These are phyloP conservation scores for Fistulifera pelliculosa DNA, from an alignment of 108 stramenopile species.

Conservation along the genomic window DNA sequence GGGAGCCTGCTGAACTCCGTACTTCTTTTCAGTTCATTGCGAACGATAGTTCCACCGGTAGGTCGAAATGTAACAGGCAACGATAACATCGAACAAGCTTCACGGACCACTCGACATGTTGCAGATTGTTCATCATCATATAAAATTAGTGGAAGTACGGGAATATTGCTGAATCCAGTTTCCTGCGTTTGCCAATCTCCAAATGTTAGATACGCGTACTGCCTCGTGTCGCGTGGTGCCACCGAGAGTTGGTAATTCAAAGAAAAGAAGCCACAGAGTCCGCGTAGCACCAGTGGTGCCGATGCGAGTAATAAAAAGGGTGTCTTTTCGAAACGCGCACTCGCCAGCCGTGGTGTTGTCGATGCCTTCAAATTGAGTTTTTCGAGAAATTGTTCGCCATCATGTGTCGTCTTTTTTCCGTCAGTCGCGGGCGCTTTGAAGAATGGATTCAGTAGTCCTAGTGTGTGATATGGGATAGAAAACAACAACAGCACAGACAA, in stretches of 20 bases:
- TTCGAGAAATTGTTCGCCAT: slow-evolving; percentile 1
- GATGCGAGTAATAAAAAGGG: slow-evolving; percentile 1
- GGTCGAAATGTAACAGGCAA: slow-evolving; percentile 72
- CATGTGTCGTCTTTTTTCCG: background rate
- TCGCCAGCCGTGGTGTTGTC: slow-evolving; percentile 3
- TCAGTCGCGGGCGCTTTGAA: too few relatives aligned
- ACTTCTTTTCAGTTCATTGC: slow-evolving; percentile 28
- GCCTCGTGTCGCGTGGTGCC: background rate
- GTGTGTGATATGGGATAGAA: too few relatives aligned
- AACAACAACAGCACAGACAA: too few relatives aligned
- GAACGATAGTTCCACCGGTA: slow-evolving; percentile 35
- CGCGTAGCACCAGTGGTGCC: background rate
- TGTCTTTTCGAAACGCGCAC: background rate
- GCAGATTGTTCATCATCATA: slow-evolving; percentile 88
- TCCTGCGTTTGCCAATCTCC: slow-evolving; percentile 60
- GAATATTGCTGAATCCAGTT: slow-evolving; percentile 46
- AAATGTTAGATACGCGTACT: slow-evolving; percentile 36
- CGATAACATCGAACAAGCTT: slow-evolving; percentile 75
- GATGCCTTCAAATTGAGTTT: background rate
- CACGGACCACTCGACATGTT: slow-evolving; percentile 79
- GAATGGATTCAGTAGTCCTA: too few relatives aligned
- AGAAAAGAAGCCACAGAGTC: slow-evolving; percentile 1
- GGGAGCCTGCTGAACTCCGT: slow-evolving; percentile 75
- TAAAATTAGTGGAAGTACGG: slow-evolving; percentile 59
- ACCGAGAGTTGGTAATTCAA: slow-evolving; percentile 1